phyloP scores from a whole-genome alignment of 192 early-diverging fungal species.

The Linnemannia elongata region DNA sequence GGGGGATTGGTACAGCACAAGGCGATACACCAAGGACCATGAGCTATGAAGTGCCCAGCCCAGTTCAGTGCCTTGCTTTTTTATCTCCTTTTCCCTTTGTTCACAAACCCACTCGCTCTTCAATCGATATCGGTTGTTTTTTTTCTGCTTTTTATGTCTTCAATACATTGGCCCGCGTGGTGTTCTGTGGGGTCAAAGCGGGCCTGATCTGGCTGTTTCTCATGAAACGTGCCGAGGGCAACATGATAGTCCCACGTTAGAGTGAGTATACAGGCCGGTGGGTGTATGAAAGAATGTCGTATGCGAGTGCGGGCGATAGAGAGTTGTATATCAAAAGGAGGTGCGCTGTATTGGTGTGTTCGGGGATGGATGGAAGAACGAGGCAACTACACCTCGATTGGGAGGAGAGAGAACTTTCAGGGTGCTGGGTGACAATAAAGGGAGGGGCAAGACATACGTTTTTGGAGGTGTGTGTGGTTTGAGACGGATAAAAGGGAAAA shows the following conservation, averaged over 20 bases:
- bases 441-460: background rate
- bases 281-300: no score
- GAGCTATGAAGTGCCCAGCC: background rate
- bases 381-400: background rate
- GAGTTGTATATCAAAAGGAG: background rate
- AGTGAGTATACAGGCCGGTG: background rate
- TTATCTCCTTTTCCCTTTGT: background rate
- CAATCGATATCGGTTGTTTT: no score
- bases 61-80: background rate
- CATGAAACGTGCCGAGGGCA: background rate
- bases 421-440: no score
- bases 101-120: background rate
- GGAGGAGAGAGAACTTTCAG: background rate
- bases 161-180: background rate
- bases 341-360: background rate
- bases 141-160: no score
- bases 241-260: background rate
- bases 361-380: background rate
- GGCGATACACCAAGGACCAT: background rate
- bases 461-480: background rate
- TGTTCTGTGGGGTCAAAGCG: conserved; percentile 6
- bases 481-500: conserved; percentile 2
- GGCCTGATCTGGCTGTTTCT: conserved; percentile 2
- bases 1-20: background rate
- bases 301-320: no score